Evolutionary conservation across 176 grass and related monocot species (phyloP).

Genomic region (Carex pumila): DNA sequence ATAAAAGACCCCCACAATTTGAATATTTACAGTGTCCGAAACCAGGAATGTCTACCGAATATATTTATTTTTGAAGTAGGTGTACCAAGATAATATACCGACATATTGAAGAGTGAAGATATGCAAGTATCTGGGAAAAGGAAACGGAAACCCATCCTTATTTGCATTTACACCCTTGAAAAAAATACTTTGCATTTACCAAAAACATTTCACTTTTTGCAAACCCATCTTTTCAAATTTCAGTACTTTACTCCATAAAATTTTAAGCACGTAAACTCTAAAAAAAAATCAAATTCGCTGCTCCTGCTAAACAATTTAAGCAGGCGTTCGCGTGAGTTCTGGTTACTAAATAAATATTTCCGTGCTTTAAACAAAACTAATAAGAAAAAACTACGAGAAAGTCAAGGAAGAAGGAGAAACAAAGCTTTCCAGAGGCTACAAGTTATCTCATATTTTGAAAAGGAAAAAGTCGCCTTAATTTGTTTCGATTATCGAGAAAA

Average conservation of each 20-base stretch:
- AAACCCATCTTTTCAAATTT: not conserved
- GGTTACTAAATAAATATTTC: not conserved
- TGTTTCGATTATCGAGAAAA: not conserved
- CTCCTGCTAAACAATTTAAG: too few species aligned
- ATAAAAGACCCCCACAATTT: not conserved
- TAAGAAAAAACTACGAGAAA: not conserved
- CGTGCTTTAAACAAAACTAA: not conserved
- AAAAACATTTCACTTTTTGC: not conserved
- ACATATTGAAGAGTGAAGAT: not conserved
- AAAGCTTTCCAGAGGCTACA: not conserved
- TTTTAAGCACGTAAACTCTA: not conserved
- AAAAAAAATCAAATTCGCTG: not conserved
- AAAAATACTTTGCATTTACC: not conserved
- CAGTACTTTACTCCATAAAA: not conserved
- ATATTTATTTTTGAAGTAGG: not conserved
- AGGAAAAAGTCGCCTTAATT: not conserved
- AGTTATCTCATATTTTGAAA: not conserved
- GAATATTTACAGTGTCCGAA: not conserved
- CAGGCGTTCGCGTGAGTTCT: too few species aligned
- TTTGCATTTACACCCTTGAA: not conserved
- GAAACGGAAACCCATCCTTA: not conserved
- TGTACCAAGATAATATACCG: not conserved
- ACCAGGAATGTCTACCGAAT: not conserved
- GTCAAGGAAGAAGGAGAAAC: conserved; percentile 3
- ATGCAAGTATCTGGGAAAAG: not conserved